phyloP scores from a whole-genome alignment of 495 filamentous ascomycete species.

The Aspergillus hancockii region DNA sequence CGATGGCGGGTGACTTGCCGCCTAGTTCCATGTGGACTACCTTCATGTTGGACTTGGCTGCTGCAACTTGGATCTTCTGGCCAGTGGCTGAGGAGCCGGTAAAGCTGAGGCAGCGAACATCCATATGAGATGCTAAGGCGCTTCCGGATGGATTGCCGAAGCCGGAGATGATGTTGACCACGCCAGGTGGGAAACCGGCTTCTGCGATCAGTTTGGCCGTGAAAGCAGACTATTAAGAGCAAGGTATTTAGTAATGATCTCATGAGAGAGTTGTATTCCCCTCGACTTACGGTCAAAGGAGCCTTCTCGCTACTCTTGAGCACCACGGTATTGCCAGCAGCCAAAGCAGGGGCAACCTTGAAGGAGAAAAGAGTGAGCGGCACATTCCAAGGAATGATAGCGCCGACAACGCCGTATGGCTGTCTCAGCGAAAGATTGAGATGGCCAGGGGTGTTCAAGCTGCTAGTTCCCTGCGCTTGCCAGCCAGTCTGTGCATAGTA shows the following conservation, averaged over 20 bases:
- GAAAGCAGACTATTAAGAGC: slow-evolving; percentile 55
- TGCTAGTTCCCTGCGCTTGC: slow-evolving; percentile 48
- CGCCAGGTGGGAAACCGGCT: slow-evolving; percentile 56
- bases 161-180: slow-evolving; percentile 57
- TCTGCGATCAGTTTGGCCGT: slow-evolving; percentile 70
- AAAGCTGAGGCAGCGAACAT: slow-evolving; percentile 87
- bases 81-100: slow-evolving; percentile 83
- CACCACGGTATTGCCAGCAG: slow-evolving; percentile 57
- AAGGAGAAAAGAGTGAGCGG: slow-evolving; percentile 34
- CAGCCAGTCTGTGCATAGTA: slow-evolving; percentile 35
- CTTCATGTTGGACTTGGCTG: slow-evolving; percentile 79
- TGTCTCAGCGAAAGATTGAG: slow-evolving; percentile 45
- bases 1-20: slow-evolving; percentile 82
- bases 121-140: slow-evolving; percentile 50
- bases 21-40: slow-evolving; percentile 92
- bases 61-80: slow-evolving; percentile 83
- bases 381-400: slow-evolving; percentile 40
- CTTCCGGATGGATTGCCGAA: slow-evolving; percentile 53
- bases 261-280: background rate
- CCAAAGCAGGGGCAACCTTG: slow-evolving; percentile 56
- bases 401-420: slow-evolving; percentile 35
- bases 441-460: slow-evolving; percentile 58
- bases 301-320: slow-evolving; percentile 60
- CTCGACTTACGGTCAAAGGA: slow-evolving; percentile 48
- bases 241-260: background rate